Percentiles rank a stretch among this genome's conserved stretches.
These are phyloP conservation scores for Pistacia atlantica DNA, from an alignment of 345 rosid species.

Conservation along the genomic window DNA sequence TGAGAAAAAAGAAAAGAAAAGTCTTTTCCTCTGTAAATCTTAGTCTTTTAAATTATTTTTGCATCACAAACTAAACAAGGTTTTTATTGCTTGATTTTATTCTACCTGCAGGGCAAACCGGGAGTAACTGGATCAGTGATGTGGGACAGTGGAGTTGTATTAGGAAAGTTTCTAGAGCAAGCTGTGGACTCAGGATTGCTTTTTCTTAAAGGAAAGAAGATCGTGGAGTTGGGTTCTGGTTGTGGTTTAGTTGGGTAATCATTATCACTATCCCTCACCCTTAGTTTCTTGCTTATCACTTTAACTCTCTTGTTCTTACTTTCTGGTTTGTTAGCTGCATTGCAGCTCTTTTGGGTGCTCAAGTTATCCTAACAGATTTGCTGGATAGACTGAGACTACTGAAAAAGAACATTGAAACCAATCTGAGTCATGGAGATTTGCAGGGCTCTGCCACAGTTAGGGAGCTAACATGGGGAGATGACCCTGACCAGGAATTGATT, in stretches of 20 bases:
- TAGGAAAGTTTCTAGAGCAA: constrained; percentile 90
- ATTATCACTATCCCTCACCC: neutral
- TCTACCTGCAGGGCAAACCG: constrained; percentile 52
- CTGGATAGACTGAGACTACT: constrained; percentile 82
- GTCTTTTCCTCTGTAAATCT: too few relatives aligned
- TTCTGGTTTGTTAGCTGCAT: constrained; percentile 60
- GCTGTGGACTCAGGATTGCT: constrained; percentile 78
- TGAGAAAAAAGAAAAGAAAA: too few relatives aligned
- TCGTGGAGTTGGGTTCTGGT: constrained; percentile 85
- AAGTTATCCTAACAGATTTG: constrained; percentile 80
- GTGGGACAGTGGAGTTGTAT: constrained; percentile 93
- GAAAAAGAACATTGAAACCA: constrained; percentile 70
- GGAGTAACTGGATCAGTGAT: constrained; percentile 92
- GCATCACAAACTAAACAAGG: too few relatives aligned
- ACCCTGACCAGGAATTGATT: constrained; percentile 54
- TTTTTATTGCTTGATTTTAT: neutral
- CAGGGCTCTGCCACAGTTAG: constrained; percentile 68
- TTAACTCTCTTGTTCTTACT: constrained; percentile 6
- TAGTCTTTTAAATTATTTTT: too few relatives aligned
- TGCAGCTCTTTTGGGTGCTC: constrained; percentile 85
- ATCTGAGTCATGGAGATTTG: constrained; percentile 43
- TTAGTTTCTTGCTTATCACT: constrained; percentile 4
- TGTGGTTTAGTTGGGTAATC: constrained; percentile 94
- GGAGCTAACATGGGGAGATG: constrained; percentile 87
- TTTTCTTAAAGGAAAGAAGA: constrained; percentile 70